phyloP scores from a whole-genome alignment of 352 stramenopile genomes.

The Globisporangium nodosum region DNA sequence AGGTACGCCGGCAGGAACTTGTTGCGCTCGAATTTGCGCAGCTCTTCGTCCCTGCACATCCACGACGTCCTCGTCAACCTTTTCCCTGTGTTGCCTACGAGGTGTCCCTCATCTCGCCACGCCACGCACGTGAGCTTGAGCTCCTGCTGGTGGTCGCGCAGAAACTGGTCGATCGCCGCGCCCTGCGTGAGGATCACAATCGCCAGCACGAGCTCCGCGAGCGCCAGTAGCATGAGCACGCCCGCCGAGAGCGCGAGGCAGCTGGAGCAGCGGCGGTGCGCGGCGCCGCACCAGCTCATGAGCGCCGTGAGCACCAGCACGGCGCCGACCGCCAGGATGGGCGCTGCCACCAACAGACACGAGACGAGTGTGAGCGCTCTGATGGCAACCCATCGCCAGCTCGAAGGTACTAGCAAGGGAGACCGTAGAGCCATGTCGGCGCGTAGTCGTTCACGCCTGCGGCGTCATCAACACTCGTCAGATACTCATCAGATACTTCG shows the following conservation, averaged over 20 bases:
- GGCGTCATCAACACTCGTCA: too few relatives aligned
- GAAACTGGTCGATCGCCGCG: conserved; percentile 52
- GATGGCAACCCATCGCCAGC: not conserved
- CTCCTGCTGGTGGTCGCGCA: conserved; percentile 58
- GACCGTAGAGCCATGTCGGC: conserved; percentile 65
- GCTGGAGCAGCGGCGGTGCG: conserved; percentile 31
- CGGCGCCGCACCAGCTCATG: conserved; percentile 65
- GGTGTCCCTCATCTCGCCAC: too few relatives aligned
- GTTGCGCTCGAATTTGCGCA: conserved; percentile 54
- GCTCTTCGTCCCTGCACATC: conserved; percentile 27
- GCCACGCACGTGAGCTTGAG: conserved; percentile 52
- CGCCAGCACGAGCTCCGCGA: conserved; percentile 63
- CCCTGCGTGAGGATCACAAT: conserved; percentile 78
- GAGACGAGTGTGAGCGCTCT: not conserved
- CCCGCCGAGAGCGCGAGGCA: conserved; percentile 54
- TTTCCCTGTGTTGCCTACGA: not conserved
- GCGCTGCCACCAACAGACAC: conserved; percentile 15
- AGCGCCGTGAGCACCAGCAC: conserved; percentile 45
- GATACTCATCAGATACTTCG: too few relatives aligned
- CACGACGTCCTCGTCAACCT: not conserved
- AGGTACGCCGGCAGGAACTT: conserved; percentile 72
- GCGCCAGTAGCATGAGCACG: conserved; percentile 50
- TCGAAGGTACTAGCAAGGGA: not conserved
- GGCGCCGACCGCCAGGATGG: conserved; percentile 46
- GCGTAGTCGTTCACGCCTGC: conserved; percentile 58